Percentiles rank a stretch among this genome's conserved stretches.
phyloP scores from a whole-genome alignment of 306 rosid genomes.

The Senna tora region DNA sequence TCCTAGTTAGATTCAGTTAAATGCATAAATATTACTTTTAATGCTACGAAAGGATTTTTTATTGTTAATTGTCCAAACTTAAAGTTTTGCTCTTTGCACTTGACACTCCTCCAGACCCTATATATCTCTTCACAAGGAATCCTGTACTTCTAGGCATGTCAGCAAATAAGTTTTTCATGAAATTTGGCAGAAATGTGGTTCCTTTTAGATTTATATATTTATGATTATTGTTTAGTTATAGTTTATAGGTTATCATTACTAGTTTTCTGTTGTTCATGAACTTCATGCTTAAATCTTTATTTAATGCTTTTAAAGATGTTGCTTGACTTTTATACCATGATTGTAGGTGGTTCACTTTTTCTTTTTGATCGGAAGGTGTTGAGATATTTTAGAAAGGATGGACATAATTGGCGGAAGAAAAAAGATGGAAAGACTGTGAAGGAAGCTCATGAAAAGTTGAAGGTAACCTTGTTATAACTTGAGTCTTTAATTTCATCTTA shows the following conservation, averaged over 20 bases:
- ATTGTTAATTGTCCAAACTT: conserved; percentile 27
- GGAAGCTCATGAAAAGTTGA: conserved; percentile 96
- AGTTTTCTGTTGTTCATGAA: conserved; percentile 25
- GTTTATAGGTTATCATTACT: conserved; percentile 19
- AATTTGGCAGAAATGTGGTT: conserved; percentile 23
- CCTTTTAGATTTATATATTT: too few species aligned
- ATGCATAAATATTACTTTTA: conserved; percentile 16
- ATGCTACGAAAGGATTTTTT: conserved; percentile 17
- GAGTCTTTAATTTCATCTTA: conserved; percentile 21
- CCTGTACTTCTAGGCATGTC: not conserved
- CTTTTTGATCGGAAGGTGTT: conserved; percentile 87
- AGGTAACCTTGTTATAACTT: conserved; percentile 55
- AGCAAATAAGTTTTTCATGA: conserved; percentile 17
- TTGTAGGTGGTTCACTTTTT: conserved; percentile 85
- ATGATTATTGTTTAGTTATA: not conserved
- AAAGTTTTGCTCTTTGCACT: conserved; percentile 1
- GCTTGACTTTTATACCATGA: conserved; percentile 37
- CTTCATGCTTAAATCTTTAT: conserved; percentile 23
- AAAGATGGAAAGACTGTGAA: conserved; percentile 88
- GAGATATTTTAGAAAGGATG: conserved; percentile 94
- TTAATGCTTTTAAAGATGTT: conserved; percentile 1
- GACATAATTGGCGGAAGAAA: conserved; percentile 94
- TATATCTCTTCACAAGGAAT: conserved; percentile 28
- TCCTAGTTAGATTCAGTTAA: conserved; percentile 26
- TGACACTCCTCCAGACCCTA: not conserved